A percentile compares a stretch with the other conserved stretches of the same genome.
Conservation (phyloP, 2,329 filamentous ascomycete genomes). For the Aspergillus texensis region DNA sequence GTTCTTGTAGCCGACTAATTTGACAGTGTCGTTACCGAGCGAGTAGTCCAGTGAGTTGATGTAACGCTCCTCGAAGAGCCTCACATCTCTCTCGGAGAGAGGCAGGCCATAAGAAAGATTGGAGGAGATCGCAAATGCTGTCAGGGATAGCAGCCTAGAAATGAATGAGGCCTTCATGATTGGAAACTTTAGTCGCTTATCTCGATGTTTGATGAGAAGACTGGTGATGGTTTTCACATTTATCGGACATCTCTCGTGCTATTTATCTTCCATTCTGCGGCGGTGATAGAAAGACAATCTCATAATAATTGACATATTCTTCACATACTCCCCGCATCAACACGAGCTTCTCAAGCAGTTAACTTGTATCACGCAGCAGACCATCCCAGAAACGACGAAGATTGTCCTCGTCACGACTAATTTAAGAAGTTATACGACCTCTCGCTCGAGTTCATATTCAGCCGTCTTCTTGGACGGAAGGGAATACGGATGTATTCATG, state of each 20-base stretch:
- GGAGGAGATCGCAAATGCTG: background rate
- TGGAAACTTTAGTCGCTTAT: background rate
- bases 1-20: background rate
- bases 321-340: too few relatives aligned
- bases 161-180: background rate
- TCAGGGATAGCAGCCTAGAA: background rate
- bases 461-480: background rate
- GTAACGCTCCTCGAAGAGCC: background rate
- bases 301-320: too few relatives aligned
- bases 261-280: background rate
- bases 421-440: background rate
- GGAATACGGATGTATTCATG: background rate
- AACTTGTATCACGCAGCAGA: background rate
- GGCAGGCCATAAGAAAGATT: background rate
- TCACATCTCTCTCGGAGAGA: background rate
- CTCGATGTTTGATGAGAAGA: background rate
- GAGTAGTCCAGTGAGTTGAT: background rate
- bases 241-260: background rate
- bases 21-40: background rate
- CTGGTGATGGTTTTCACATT: background rate
- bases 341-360: background rate
- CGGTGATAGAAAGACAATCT: accelerated
- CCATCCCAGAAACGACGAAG: background rate
- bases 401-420: background rate
- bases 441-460: background rate